Evolutionary conservation across 1,139 yeast species (phyloP).

Genomic region (Blastobotrys raffinosifermentans): DNA sequence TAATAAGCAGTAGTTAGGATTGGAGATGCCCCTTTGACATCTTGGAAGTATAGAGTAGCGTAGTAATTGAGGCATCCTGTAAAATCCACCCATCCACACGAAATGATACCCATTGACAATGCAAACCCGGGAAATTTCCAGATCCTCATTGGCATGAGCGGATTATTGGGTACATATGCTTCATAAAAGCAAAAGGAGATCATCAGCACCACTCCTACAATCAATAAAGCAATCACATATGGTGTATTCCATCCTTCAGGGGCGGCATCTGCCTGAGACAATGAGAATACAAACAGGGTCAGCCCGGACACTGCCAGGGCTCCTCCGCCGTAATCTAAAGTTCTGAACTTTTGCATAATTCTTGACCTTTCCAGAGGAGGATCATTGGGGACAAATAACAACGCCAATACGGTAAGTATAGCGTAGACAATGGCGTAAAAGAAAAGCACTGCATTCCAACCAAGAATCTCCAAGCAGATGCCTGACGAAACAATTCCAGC

Average conservation of each 20-base stretch:
- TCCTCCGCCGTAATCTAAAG: constrained; percentile 39
- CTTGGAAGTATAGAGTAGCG: constrained; percentile 39
- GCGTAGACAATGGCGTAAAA: constrained; percentile 38
- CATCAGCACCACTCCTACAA: constrained; percentile 36
- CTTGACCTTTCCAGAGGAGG: constrained; percentile 11
- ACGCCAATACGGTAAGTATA: constrained; percentile 26
- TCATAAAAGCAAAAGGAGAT: constrained; percentile 38
- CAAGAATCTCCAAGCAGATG: constrained; percentile 35
- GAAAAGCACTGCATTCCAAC: constrained; percentile 39
- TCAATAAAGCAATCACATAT: constrained; percentile 40
- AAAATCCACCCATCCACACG: constrained; percentile 38
- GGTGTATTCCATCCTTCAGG: constrained; percentile 41
- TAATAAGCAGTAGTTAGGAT: constrained; percentile 40
- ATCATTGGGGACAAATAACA: constrained; percentile 33
- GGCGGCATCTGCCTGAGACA: constrained; percentile 39
- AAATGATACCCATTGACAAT: constrained; percentile 34
- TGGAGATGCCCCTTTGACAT: constrained; percentile 33
- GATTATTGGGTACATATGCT: constrained; percentile 33
- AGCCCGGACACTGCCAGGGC: constrained; percentile 36
- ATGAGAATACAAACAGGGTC: constrained; percentile 38
- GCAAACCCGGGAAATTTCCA: constrained; percentile 37
- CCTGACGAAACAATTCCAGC: constrained; percentile 40
- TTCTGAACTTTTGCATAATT: constrained; percentile 21
- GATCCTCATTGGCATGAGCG: constrained; percentile 42
- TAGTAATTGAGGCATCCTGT: constrained; percentile 37